Percentiles rank a stretch among this genome's conserved stretches.
These are phyloP conservation scores for Pseudopithomyces chartarum DNA, from an alignment of 2,329 filamentous ascomycete species.

Conservation along the genomic window DNA sequence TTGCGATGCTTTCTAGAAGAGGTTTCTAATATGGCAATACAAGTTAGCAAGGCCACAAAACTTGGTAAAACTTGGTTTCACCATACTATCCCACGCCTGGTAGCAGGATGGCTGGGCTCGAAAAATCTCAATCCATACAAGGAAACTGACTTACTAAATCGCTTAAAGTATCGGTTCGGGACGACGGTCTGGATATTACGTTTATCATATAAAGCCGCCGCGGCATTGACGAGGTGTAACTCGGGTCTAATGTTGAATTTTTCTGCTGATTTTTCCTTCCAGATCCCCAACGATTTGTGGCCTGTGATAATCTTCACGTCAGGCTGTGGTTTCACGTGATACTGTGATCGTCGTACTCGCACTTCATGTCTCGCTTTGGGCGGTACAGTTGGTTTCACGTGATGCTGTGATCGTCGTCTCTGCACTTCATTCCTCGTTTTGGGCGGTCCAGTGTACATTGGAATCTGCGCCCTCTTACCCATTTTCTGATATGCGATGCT, in stretches of 20 bases:
- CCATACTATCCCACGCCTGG: not conserved
- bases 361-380: too few relatives aligned
- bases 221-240: not conserved
- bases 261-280: constrained; percentile 9
- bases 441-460: too few relatives aligned
- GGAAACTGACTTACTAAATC: not conserved
- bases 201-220: constrained; percentile 2
- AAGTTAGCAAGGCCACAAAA: not conserved
- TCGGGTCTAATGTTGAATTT: constrained; percentile 7
- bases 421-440: too few relatives aligned
- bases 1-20: not conserved
- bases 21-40: not conserved
- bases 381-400: too few relatives aligned
- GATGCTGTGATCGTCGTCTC: too few relatives aligned
- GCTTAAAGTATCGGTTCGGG: constrained; percentile 6
- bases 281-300: not conserved
- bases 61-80: not conserved
- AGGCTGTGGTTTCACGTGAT: not conserved
- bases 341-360: not conserved
- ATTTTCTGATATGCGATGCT: too few relatives aligned
- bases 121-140: not conserved
- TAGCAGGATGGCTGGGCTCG: not conserved
- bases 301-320: not conserved
- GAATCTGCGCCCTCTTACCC: too few relatives aligned
- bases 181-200: constrained; percentile 9